These are phyloP conservation scores for Trypanosoma grayi DNA, from an alignment of 208 protist genomes.

Conservation along the genomic window DNA sequence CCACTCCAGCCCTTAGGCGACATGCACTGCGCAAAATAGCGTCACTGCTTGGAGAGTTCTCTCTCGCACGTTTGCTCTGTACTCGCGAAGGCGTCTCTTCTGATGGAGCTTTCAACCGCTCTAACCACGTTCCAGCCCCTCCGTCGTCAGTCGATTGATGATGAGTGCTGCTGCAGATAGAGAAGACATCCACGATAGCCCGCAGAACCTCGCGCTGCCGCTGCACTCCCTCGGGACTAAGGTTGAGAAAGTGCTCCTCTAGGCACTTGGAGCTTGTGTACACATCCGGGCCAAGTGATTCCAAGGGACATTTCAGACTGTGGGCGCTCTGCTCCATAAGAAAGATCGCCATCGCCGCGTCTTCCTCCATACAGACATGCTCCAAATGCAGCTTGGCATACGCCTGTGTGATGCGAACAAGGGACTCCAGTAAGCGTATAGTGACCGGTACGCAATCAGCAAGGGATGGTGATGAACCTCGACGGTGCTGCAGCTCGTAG, in stretches of 20 bases:
- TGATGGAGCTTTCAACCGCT: neutral
- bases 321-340: conserved; percentile 86
- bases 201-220: conserved; percentile 52
- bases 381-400: conserved; percentile 94
- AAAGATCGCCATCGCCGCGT: conserved; percentile 86
- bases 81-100: neutral
- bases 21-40: conserved; percentile 21
- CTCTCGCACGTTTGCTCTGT: conserved; percentile 7
- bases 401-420: conserved; percentile 94
- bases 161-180: conserved; percentile 25
- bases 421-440: conserved; percentile 94
- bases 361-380: conserved; percentile 62
- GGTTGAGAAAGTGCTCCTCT: conserved; percentile 70
- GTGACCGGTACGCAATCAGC: conserved; percentile 93
- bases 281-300: conserved; percentile 46
- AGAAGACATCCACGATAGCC: conserved; percentile 59
- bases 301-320: conserved; percentile 77
- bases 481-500: conserved; percentile 71
- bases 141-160: neutral
- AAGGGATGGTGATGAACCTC: conserved; percentile 64
- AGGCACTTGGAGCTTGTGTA: conserved; percentile 75
- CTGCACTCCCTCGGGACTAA: conserved; percentile 26
- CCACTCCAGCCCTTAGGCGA: conserved; percentile 14
- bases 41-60: neutral
- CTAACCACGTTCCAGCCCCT: conserved; percentile 4